Evolutionary conservation across 768 basidiomycete species (phyloP).

Genomic region (Tulasnella sp.): DNA sequence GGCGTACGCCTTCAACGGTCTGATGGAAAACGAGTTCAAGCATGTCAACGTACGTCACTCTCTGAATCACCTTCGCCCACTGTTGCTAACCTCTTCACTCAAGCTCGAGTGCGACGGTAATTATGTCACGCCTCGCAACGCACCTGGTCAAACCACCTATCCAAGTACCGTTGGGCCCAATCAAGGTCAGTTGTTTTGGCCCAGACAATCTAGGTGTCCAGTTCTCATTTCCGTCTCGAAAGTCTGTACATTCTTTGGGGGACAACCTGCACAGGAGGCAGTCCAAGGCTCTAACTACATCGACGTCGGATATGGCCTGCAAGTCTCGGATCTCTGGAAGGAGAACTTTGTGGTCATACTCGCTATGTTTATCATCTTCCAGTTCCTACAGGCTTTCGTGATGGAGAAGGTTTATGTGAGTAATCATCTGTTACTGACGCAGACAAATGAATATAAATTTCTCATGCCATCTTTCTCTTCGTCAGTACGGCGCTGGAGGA

Average conservation of each 20-base stretch:
- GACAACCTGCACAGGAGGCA: conserved; percentile 25
- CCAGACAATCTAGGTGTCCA: too few species aligned
- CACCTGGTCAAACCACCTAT: conserved; percentile 44
- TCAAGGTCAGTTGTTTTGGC: conserved; percentile 20
- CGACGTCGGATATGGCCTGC: conserved; percentile 32
- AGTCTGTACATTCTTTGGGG: conserved; percentile 13
- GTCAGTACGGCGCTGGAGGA: conserved; percentile 42
- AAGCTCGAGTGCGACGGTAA: conserved; percentile 56
- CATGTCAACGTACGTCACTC: too few species aligned
- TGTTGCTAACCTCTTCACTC: too few species aligned
- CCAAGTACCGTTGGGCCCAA: conserved; percentile 37
- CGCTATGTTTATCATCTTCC: conserved; percentile 60
- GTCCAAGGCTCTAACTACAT: conserved; percentile 55
- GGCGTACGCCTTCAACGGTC: conserved; percentile 62
- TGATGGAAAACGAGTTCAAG: conserved; percentile 82
- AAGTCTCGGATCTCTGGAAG: conserved; percentile 23
- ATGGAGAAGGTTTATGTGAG: conserved; percentile 56
- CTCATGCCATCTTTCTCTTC: conserved; percentile 37
- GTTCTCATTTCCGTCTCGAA: too few species aligned
- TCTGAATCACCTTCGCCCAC: too few species aligned
- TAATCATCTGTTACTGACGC: neutral
- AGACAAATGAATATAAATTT: conserved; percentile 39
- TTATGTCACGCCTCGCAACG: conserved; percentile 57
- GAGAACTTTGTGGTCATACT: conserved; percentile 57
- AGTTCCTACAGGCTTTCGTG: conserved; percentile 53